Conservation (phyloP, 768 basidiomycete species). For the Leucosporidium creatinivorum region DNA sequence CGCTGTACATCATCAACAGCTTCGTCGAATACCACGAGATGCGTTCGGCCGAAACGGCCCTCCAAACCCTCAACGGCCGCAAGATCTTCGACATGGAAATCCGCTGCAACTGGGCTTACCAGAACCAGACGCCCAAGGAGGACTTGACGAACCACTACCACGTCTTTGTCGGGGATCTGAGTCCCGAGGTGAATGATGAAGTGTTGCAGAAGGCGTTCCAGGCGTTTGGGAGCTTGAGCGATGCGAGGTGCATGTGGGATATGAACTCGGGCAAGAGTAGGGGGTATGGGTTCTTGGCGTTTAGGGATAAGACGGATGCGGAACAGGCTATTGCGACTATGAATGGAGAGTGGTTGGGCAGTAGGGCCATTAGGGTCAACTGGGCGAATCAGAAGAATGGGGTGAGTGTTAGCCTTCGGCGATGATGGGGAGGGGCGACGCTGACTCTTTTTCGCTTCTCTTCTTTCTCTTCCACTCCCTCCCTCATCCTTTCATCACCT, state of each 20-base stretch:
- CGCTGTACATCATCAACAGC: neutral
- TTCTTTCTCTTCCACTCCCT: neutral
- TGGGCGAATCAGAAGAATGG: constrained; percentile 99
- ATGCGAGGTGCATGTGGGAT: constrained; percentile 99
- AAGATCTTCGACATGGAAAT: constrained; percentile 99
- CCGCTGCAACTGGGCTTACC: constrained; percentile 99
- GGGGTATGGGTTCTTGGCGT: constrained; percentile 96
- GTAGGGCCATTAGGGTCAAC: constrained; percentile 96
- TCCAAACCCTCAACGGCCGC: constrained; percentile 94
- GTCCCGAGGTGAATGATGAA: constrained; percentile 96
- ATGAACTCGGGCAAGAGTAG: constrained; percentile 99
- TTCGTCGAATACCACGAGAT: constrained; percentile 94
- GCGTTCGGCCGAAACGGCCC: constrained; percentile 96
- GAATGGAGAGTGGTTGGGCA: constrained; percentile 99
- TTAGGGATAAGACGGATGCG: constrained; percentile 97
- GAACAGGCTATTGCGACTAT: constrained; percentile 99
- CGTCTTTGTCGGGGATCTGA: constrained; percentile 99
- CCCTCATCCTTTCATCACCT: neutral
- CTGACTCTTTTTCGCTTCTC: too few species aligned
- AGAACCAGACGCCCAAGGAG: constrained; percentile 91
- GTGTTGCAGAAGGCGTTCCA: constrained; percentile 93
- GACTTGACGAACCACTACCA: constrained; percentile 96
- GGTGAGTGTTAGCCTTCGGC: constrained; percentile 43
- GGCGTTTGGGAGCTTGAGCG: constrained; percentile 92
- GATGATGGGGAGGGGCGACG: constrained; percentile 3